Evolutionary conservation across 495 filamentous ascomycete species (phyloP), one percentile per base, ranked within the genome.

Genomic region (Filosporella fistucella): DNA sequence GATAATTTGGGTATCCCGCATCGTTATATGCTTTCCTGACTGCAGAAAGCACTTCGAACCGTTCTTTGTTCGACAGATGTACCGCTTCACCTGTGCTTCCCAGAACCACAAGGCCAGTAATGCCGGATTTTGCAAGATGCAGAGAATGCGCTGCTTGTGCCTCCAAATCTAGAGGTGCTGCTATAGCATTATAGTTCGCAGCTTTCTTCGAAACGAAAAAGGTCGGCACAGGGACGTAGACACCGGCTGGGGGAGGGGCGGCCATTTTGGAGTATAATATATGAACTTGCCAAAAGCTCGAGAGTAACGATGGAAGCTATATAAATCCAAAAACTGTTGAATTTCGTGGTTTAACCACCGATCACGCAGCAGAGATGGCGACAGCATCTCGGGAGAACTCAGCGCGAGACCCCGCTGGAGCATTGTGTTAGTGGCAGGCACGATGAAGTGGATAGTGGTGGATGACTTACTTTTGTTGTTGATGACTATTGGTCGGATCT

Each of bases 71-170:
- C 0, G 79, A 69, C 5, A 87, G 64, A 59, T 85, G 81, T 5
- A 86, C 69, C 0, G 82, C 83, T 58, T 88, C 84, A 44, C 84
- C 84, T 0, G 81, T 87, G 29, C 70, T 77, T 7, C 84, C 84
- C 14, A 88, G 71, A 8, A 87, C 65, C 2, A 85, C 80, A 14
- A 87, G 67, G 10, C 84, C 84, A 14, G 63, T 70, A 61, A 86
- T 77, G 30, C 83, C 83, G 10, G 68, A 63, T 13, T 63, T 59
- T 10, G 83, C 83, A 34, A 88, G 80, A 60, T 81, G 78, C 4
- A 86, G 42, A 42, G 71, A 74, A 70, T 86, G 82, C 9, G 59
- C 57, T 26, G 69, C 58, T 57, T 86, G 84, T 1, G 79, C 66
- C 12, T 68, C 57, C 35, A 81, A 54, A 59, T 86, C 82, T 28